These are phyloP conservation scores for Aspergillus funiculosus DNA, from an alignment of 495 filamentous ascomycete genomes.

Conservation along the genomic window DNA sequence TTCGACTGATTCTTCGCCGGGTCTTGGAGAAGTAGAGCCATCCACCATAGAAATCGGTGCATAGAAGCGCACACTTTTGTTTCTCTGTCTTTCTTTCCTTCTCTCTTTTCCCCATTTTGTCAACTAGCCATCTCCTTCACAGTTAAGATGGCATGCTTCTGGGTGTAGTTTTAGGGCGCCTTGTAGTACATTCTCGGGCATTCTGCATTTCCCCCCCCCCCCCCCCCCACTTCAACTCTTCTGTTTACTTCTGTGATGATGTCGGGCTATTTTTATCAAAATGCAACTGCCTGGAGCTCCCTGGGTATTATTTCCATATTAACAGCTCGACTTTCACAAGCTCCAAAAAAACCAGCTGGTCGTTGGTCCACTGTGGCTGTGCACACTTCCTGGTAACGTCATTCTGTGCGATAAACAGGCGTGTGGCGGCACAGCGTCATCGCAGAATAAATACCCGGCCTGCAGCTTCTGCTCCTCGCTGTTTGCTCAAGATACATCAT, in stretches of 20 bases:
- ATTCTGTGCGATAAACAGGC: conserved; percentile 11
- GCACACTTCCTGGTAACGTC: conserved; percentile 7
- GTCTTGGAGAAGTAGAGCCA: too few species aligned
- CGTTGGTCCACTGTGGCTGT: conserved; percentile 23
- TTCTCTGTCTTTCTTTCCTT: not conserved
- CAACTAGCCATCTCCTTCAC: too few species aligned
- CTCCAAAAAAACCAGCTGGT: not conserved
- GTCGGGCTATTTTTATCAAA: conserved; percentile 8
- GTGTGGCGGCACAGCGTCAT: conserved; percentile 12
- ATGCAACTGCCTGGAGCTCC: conserved; percentile 13
- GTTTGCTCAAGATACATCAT: too few species aligned
- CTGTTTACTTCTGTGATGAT: conserved; percentile 2
- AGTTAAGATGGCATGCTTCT: not conserved
- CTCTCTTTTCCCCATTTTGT: too few species aligned
- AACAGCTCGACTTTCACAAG: not conserved
- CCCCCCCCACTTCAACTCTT: not conserved
- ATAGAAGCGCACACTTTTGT: not conserved
- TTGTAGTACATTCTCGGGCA: not conserved
- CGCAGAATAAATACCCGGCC: conserved; percentile 12
- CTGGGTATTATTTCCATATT: not conserved
- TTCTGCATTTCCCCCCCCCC: too few species aligned
- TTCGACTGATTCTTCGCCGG: not conserved
- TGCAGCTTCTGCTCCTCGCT: too few species aligned
- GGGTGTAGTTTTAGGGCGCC: too few species aligned
- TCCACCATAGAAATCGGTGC: too few species aligned